Evolutionary conservation across 1,284 basidiomycete genomes (phyloP).

Genomic region (Neolentinus lepideus): DNA sequence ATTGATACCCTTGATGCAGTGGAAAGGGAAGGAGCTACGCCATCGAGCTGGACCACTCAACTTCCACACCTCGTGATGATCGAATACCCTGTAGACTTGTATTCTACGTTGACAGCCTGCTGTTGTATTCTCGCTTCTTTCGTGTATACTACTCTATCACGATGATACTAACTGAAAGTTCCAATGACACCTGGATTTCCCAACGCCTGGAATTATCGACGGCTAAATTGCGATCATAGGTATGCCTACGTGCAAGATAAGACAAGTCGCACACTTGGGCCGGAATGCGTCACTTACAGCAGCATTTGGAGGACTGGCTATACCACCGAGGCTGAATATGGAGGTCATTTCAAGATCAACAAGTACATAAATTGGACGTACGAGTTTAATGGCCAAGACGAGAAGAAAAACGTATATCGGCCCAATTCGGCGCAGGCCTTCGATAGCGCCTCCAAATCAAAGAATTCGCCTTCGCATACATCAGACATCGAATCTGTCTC

Average conservation of each 20-base stretch:
- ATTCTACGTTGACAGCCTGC: neutral
- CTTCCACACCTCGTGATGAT: neutral
- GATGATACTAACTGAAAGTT: neutral
- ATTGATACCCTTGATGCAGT: neutral
- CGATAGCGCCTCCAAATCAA: conserved; percentile 59
- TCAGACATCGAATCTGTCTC: neutral
- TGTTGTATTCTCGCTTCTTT: neutral
- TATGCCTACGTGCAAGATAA: neutral
- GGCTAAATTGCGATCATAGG: too few species aligned
- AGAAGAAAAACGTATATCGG: conserved; percentile 66
- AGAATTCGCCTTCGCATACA: conserved; percentile 46
- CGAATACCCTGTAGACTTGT: neutral
- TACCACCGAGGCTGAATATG: conserved; percentile 47
- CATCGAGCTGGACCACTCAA: conserved; percentile 1
- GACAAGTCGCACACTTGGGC: neutral
- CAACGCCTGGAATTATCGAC: too few species aligned
- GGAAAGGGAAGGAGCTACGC: neutral
- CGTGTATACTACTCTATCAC: neutral
- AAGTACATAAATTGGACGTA: conserved; percentile 23
- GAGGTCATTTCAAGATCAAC: neutral
- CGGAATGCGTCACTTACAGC: conserved; percentile 37
- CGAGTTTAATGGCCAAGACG: conserved; percentile 69
- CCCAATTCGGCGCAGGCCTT: conserved; percentile 46
- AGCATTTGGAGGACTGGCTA: conserved; percentile 63
- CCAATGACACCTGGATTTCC: too few species aligned